Percentiles rank a stretch among this genome's conserved stretches.
phyloP scores from a whole-genome alignment of 2,329 filamentous ascomycete species.

The Fonsecaea erecta region DNA sequence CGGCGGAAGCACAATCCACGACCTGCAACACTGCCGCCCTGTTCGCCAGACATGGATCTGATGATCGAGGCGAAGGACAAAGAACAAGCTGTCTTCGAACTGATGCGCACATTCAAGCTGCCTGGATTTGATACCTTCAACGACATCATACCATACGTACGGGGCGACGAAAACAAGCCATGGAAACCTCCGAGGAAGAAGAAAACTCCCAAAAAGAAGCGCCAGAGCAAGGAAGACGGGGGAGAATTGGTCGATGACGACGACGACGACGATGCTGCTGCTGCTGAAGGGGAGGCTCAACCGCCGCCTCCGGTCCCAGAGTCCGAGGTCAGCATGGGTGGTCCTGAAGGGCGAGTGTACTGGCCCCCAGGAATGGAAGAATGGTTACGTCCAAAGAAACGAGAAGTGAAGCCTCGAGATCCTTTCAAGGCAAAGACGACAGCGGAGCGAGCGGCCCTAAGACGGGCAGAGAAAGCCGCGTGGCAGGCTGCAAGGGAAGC shows the following conservation, averaged over 20 bases:
- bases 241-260: constrained; percentile 47
- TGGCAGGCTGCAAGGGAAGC: constrained; percentile 36
- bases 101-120: constrained; percentile 86
- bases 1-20: constrained; percentile 83
- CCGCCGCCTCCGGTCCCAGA: constrained; percentile 58
- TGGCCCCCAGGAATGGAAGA: constrained; percentile 91
- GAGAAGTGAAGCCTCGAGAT: constrained; percentile 60
- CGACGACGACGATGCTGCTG: constrained; percentile 43
- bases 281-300: constrained; percentile 51
- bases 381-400: constrained; percentile 82
- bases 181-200: constrained; percentile 54
- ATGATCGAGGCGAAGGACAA: constrained; percentile 99
- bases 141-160: constrained; percentile 75
- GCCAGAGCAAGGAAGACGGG: constrained; percentile 38
- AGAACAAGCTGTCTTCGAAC: constrained; percentile 91
- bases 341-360: constrained; percentile 78
- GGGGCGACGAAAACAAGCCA: constrained; percentile 73
- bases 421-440: constrained; percentile 42
- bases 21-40: constrained; percentile 80
- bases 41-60: constrained; percentile 82
- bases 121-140: constrained; percentile 77
- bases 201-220: constrained; percentile 47
- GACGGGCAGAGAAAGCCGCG: constrained; percentile 39
- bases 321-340: constrained; percentile 84
- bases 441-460: constrained; percentile 41